Base-by-base conservation (phyloP, 805 yeast species). In the Scheffersomyces lignosus region DNA sequence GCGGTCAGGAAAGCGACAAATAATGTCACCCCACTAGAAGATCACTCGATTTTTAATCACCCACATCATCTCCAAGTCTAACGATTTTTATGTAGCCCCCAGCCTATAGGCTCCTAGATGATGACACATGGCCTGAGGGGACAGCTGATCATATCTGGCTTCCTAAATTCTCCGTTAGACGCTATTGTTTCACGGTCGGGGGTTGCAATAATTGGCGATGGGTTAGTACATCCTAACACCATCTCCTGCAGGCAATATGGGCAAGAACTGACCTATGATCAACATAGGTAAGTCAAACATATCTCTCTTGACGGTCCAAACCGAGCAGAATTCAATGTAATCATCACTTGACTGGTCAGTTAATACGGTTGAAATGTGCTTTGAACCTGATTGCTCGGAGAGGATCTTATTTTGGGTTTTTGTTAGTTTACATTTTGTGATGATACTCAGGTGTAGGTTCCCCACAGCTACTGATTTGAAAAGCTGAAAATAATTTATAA, bases 261-360 rank as follows among this genome's bases (percentile, higher is more conserved):
- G 93, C 29, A 85, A 55, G 51, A 85, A 83, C 53, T 87, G 91
- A 0, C 95, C 95, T 30, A 85, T 82, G 14, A 87, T 79, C 52
- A 87, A 66, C 87, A 86, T 80, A 5, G 96, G 95, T 32, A 87
- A 78, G 59, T 85, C 91, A 61, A 85, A 87, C 32, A 82, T 78
- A 61, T 87, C 95, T 47, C 93, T 66, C 47, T 84, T 84, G 12
- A 87, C 87, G 0, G 95, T 87, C 89, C 93, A 84, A 12, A 87
- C 87, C 28, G 87, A 80, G 27, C 89, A 81, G 49, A 89, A 85
- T 41, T 78, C 78, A 16, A 81, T 73, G 37, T 37, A 64, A 12
- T 54, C 65, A 8, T 29, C 37, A 12, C 36, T 34, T 17, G 18
- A 9, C 28, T 33, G n/a, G 32, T 40, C 13, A 36, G 17, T 23